Base-by-base conservation (phyloP, 2,329 filamentous ascomycete genomes). In the Ceratocystis smalleyi region DNA sequence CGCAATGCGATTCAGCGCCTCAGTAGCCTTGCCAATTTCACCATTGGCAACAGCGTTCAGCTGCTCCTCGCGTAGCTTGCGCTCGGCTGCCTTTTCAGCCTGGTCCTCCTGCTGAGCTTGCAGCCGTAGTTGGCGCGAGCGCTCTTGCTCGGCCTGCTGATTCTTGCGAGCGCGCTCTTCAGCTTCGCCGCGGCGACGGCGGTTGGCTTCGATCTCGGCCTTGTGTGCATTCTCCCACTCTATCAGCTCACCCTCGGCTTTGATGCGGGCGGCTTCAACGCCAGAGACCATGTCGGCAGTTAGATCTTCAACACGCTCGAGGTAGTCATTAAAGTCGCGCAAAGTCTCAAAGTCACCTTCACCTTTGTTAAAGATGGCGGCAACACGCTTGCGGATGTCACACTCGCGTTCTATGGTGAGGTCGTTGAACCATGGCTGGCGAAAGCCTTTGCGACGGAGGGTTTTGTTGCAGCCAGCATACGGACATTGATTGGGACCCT, bases 291-390 rank as follows among this genome's bases (percentile, higher is more conserved):
- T 80, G 72, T 96, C 92, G 75, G 91, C 91, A 1, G 91, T 91
- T 67, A 96, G 82, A 68, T 87, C 84, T 77, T 99, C 94, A 47
- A 96, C 89, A 71, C 89, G 85, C 75, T 97, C 90, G 12, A 99
- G 83, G 76, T 97, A 96, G 74, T 96, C 86, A 75, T 99, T 96
- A 78, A 86, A 99, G 71, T 85, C 87, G 54, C 83, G 77, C 66
- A 96, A 79, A 1, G 83, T 84, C 74, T 95, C 88, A 71, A 99
- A 99, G 73, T 99, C 94, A 68, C 94, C 89, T 75, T 96, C 87
- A 19, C 83, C 79, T 70, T 89, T 87, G 76, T 97, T 96, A 74
- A 97, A 92, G 8, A 92, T 88, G 65, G 76, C 77, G 2, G 70
- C 85, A 1, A 97, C 89, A 64, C 89, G 81, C 66, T 85, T 83